A percentile compares a stretch with the other conserved stretches of the same genome.
phyloP scores from a whole-genome alignment of 2,329 filamentous ascomycete species.

The Diaporthe caulivora region DNA sequence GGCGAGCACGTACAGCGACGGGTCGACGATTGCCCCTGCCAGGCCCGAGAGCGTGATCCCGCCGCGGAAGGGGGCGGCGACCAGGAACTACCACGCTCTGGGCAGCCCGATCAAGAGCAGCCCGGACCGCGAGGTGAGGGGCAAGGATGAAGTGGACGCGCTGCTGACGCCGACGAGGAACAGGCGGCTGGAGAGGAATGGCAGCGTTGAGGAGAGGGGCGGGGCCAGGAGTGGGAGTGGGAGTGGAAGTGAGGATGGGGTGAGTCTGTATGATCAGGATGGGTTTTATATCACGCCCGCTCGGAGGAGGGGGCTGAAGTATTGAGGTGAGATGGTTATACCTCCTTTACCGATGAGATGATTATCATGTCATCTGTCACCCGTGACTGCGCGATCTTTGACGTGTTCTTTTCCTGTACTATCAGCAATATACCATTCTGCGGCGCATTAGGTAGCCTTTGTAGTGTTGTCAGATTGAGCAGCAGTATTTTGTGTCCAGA shows the following conservation, averaged over 20 bases:
- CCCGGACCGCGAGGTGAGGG: neutral
- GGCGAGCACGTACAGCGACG: slow-evolving; percentile 50
- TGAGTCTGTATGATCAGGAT: slow-evolving; percentile 59
- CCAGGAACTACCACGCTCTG: slow-evolving; percentile 61
- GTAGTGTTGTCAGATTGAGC: neutral
- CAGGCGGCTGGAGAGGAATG: neutral
- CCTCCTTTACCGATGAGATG: neutral
- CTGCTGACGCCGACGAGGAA: slow-evolving; percentile 5
- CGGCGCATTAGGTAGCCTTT: neutral
- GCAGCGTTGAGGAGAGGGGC: neutral
- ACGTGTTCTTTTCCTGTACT: slow-evolving; percentile 9
- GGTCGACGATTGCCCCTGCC: slow-evolving; percentile 51
- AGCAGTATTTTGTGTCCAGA: neutral
- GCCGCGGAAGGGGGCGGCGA: slow-evolving; percentile 45
- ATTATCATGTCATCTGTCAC: neutral
- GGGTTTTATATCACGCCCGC: slow-evolving; percentile 60
- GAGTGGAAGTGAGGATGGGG: slow-evolving; percentile 52
- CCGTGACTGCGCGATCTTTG: neutral
- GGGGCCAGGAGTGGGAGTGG: neutral
- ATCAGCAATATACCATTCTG: slow-evolving; percentile 23
- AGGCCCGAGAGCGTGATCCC: slow-evolving; percentile 54
- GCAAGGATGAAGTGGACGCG: neutral
- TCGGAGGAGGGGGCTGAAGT: slow-evolving; percentile 39
- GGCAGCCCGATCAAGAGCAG: slow-evolving; percentile 45
- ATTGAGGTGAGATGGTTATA: neutral